These are phyloP conservation scores for Geranium rotundifolium DNA, from an alignment of 345 rosid species.

Conservation along the genomic window DNA sequence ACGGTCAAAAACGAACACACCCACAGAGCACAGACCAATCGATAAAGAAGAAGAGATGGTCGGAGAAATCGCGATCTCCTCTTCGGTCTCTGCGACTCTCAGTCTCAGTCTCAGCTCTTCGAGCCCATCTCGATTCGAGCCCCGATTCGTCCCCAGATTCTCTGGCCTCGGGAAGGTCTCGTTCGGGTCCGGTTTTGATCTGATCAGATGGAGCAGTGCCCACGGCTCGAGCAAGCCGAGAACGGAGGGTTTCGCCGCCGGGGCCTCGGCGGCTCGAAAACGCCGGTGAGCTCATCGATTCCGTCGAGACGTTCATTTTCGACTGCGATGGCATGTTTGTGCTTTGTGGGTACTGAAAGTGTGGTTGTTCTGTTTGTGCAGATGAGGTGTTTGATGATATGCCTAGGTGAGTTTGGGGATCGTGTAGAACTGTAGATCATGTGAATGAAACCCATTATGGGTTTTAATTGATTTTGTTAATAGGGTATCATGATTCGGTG, in stretches of 20 bases:
- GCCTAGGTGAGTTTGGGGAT: not conserved
- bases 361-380: not conserved
- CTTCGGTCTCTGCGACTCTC: constrained; percentile 14
- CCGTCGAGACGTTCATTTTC: constrained; percentile 87
- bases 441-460: not conserved
- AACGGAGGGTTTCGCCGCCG: constrained; percentile 26
- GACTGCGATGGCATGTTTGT: constrained; percentile 68
- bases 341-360: not conserved
- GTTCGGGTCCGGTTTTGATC: constrained; percentile 7
- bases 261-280: constrained; percentile 55
- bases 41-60: constrained; percentile 22
- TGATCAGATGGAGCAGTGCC: not conserved
- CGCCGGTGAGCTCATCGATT: constrained; percentile 73
- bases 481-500: not conserved
- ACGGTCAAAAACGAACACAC: constrained; percentile 19
- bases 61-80: constrained; percentile 21
- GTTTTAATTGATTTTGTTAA: not conserved
- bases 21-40: not conserved
- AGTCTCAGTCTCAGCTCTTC: constrained; percentile 6
- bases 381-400: not conserved
- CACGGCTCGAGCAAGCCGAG: constrained; percentile 9
- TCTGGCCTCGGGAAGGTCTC: constrained; percentile 13
- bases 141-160: constrained; percentile 9
- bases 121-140: constrained; percentile 15
- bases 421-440: not conserved